phyloP scores from a whole-genome alignment of 257 asterid species.

The Fraxinus pennsylvanica region DNA sequence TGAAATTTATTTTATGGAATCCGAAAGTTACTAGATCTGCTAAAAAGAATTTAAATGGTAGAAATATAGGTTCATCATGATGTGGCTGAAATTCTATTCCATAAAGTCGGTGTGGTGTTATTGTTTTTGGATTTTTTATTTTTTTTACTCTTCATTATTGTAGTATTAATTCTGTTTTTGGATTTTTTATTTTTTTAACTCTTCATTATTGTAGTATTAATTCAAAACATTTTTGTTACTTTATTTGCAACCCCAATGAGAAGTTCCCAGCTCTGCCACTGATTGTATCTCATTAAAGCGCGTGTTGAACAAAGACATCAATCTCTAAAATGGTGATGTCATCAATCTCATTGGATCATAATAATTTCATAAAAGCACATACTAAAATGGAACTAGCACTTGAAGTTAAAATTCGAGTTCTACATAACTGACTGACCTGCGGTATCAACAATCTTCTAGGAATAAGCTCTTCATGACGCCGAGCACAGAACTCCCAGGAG shows the following conservation, averaged over 20 bases:
- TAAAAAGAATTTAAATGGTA: too few species aligned
- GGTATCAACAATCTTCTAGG: constrained; percentile 24
- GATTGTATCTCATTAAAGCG: neutral
- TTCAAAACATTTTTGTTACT: too few species aligned
- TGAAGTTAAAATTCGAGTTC: neutral
- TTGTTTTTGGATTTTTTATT: too few species aligned
- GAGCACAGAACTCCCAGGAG: constrained; percentile 42
- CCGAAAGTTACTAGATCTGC: too few species aligned
- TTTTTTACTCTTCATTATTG: too few species aligned
- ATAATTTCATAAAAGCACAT: neutral
- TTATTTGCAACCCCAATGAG: neutral
- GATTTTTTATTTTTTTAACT: too few species aligned
- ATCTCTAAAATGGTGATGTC: neutral
- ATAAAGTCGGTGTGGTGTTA: too few species aligned
- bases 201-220: too few species aligned
- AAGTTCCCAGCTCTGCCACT: neutral
- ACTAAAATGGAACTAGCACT: neutral
- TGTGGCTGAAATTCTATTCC: too few species aligned
- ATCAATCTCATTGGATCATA: neutral
- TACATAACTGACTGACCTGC: constrained; percentile 34
- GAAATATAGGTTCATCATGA: too few species aligned
- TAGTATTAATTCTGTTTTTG: too few species aligned
- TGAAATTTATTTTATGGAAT: too few species aligned
- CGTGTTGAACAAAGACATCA: neutral
- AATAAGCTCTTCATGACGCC: constrained; percentile 31